Percentiles rank a stretch among this genome's conserved stretches.
Conservation (phyloP, 2,329 filamentous ascomycete species). For the Myotisia sp. region DNA sequence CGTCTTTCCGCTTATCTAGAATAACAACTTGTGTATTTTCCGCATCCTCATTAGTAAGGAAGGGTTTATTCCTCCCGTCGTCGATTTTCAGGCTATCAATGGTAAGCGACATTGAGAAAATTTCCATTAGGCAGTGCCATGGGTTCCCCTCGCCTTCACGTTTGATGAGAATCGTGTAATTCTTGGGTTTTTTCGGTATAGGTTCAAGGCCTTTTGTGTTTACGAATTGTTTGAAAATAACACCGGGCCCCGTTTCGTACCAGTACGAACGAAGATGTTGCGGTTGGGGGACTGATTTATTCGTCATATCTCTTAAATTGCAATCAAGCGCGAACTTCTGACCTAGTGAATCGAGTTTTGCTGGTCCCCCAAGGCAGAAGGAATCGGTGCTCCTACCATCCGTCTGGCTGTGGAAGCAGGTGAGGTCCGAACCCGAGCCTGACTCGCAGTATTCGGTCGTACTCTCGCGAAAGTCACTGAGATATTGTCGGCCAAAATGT, state of each 20-base stretch:
- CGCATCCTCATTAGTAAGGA: constrained; percentile 12
- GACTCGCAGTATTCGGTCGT: constrained; percentile 15
- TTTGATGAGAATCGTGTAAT: constrained; percentile 20
- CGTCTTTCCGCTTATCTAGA: constrained; percentile 22
- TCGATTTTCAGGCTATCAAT: constrained; percentile 23
- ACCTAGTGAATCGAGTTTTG: constrained; percentile 11
- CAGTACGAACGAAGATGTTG: constrained; percentile 16
- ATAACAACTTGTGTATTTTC: constrained; percentile 23
- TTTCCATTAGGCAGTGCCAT: constrained; percentile 26
- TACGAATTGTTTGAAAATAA: constrained; percentile 15
- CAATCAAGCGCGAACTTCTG: constrained; percentile 15
- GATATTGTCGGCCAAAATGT: constrained; percentile 12
- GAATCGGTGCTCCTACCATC: constrained; percentile 15
- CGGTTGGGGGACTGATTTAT: constrained; percentile 5
- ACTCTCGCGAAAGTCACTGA: constrained; percentile 15
- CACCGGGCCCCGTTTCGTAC: constrained; percentile 20
- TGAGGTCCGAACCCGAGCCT: constrained; percentile 14
- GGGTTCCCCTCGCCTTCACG: constrained; percentile 23
- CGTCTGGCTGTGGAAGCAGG: constrained; percentile 18
- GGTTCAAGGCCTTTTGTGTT: constrained; percentile 3
- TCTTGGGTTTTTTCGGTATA: constrained; percentile 4
- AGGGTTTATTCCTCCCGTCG: constrained; percentile 10
- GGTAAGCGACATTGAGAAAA: constrained; percentile 22
- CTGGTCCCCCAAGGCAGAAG: constrained; percentile 15
- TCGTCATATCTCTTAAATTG: constrained; percentile 7